Percentiles rank a stretch among this genome's conserved stretches.
These are phyloP conservation scores for Rutidosis leptorrhynchoides DNA, from an alignment of 129 eudicot species.

Conservation along the genomic window DNA sequence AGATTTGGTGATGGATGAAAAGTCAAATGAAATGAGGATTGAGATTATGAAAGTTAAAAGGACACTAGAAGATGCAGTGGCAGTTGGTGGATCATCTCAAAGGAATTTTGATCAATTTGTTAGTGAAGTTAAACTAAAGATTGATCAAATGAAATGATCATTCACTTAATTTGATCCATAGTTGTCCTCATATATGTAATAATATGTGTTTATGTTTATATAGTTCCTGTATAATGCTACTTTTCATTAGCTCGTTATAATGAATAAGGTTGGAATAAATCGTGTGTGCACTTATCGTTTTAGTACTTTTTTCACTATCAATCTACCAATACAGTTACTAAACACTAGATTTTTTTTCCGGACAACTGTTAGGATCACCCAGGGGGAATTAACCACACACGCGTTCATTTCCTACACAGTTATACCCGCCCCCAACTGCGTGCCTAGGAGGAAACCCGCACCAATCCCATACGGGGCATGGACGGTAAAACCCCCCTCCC, in stretches of 20 bases:
- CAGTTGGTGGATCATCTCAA: conserved; percentile 46
- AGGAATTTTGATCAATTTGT: conserved; percentile 8
- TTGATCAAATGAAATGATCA: conserved; percentile 10
- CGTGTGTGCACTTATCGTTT: neutral
- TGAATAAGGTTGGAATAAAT: neutral
- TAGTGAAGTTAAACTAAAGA: neutral
- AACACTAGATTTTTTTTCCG: too few relatives aligned
- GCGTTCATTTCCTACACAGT: too few relatives aligned
- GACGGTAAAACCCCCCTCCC: too few relatives aligned
- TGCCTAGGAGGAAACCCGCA: too few relatives aligned
- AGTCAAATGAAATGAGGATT: conserved; percentile 26
- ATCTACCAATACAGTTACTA: too few relatives aligned
- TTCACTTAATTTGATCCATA: neutral
- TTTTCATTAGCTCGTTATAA: neutral
- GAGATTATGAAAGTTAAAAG: conserved; percentile 39
- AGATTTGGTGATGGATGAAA: conserved; percentile 35
- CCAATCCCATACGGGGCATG: too few relatives aligned
- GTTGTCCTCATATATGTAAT: neutral
- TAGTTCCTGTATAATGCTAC: neutral
- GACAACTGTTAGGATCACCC: too few relatives aligned
- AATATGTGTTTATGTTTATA: neutral
- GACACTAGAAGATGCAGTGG: conserved; percentile 43
- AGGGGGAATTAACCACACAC: too few relatives aligned
- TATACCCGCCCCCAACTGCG: too few relatives aligned
- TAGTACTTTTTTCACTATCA: too few relatives aligned